These are phyloP conservation scores for Polygonum maritimum DNA, from an alignment of 148 eudicot species.

Conservation along the genomic window DNA sequence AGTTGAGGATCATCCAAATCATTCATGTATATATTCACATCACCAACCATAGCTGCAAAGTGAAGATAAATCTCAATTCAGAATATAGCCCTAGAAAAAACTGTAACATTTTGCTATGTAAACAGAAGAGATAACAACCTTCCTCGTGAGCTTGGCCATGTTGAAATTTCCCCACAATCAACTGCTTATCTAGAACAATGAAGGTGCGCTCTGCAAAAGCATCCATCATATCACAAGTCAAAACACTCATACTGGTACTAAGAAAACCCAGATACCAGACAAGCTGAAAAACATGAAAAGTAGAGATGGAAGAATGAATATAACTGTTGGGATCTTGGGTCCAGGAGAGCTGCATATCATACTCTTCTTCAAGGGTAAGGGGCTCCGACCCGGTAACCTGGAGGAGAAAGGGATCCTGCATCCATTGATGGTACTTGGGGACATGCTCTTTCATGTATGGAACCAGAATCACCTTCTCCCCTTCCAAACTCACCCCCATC, in stretches of 20 bases:
- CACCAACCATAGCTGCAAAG: conserved; percentile 68
- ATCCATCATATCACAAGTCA: background rate
- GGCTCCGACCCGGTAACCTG: conserved; percentile 88
- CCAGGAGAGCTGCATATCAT: conserved; percentile 92
- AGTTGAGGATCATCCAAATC: conserved; percentile 66
- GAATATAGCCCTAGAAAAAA: background rate
- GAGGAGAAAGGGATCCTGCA: conserved; percentile 79
- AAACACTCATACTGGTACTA: background rate
- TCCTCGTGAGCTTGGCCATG: conserved; percentile 65
- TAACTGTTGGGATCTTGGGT: conserved; percentile 73
- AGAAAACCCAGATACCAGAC: background rate
- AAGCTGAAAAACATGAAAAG: background rate
- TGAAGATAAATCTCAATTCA: background rate
- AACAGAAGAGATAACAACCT: conserved; percentile 44
- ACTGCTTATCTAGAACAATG: conserved; percentile 73
- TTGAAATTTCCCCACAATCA: conserved; percentile 41
- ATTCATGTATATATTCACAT: conserved; percentile 91
- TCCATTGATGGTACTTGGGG: conserved; percentile 72
- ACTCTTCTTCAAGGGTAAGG: conserved; percentile 67
- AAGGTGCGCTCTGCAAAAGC: conserved; percentile 66
- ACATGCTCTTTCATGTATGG: conserved; percentile 84
- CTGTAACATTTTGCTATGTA: background rate
- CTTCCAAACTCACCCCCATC: conserved; percentile 50
- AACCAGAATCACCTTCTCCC: conserved; percentile 63
- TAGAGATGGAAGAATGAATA: background rate